Conservation (phyloP, 495 filamentous ascomycete species). For the Trichocladium uniseriatum region DNA sequence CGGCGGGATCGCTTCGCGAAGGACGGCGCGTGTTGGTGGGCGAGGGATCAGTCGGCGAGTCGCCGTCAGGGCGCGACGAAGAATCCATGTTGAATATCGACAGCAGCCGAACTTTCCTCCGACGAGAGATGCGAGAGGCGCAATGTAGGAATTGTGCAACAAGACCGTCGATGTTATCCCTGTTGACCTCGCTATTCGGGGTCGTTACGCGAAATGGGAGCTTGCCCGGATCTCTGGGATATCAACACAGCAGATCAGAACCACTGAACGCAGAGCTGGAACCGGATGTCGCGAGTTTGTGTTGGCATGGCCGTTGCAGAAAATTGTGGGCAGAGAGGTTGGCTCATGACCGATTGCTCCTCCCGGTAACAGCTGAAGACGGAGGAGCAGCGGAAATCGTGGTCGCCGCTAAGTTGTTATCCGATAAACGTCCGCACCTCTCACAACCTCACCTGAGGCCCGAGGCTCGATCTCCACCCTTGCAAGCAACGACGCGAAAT, state of each 20-base stretch:
- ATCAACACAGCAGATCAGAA: neutral
- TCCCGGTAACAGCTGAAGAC: neutral
- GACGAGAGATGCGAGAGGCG: no score
- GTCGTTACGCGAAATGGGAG: neutral
- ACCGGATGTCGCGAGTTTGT: neutral
- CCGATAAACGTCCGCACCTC: neutral
- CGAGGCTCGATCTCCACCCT: no score
- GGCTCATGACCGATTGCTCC: neutral
- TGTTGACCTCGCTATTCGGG: no score
- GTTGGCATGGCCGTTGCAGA: constrained; percentile 12
- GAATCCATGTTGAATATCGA: constrained; percentile 28
- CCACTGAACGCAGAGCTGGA: neutral
- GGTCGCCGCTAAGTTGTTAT: no score
- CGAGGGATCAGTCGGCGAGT: constrained; percentile 27
- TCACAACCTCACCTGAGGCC: neutral
- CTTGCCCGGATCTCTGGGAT: neutral
- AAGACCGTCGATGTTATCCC: no score
- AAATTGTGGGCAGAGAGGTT: neutral
- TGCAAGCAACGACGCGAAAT: no score
- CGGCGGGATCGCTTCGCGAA: constrained; percentile 18
- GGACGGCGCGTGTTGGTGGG: constrained; percentile 36
- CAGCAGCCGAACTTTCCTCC: no score
- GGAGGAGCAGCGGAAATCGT: no score
- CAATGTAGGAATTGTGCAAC: no score
- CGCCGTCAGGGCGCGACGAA: constrained; percentile 22